Base-by-base conservation (phyloP, 139 green algal species). In the Micractinium conductrix region DNA sequence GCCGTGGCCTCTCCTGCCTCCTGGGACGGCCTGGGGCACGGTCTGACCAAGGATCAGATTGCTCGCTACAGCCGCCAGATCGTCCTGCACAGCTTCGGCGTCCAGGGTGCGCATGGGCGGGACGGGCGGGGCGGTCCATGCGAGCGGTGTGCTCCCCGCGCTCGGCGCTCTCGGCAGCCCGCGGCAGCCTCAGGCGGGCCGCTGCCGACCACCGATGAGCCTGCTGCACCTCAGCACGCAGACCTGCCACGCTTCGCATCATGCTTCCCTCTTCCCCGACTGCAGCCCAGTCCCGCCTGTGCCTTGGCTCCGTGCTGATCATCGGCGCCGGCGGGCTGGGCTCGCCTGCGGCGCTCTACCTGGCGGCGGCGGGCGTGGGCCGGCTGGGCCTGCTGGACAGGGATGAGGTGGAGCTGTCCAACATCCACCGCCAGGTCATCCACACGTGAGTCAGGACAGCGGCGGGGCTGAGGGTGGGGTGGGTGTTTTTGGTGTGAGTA, bases 311-410 rank as follows among this genome's bases (percentile, higher is more conserved):
- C 0, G 94, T 97, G 21, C 91, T 98, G 1, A 90, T 98, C 14
- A 87, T 98, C 38, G 96, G 96, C 19, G 96, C 95, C 22, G 96
- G 96, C 9, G 96, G 96, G 28, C 90, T 98, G 48, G 96, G 96
- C n/a, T 97, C 90, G 0, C 93, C 96, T 10, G 94, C 91, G 0
- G 89, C 91, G 0, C 86, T 98, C 28, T 98, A 98, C 87, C 90
- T 98, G 43, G 94, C 95, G 22, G 94, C 92, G 7, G 90, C 92
- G n/a, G 96, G 96, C 12, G 87, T 97, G 35, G 95, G 94, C 1
- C 79, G 70, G 0, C 63, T 99, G 44, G 96, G 95, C 17, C 91
- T 99, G 5, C 93, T 95, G 40, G 96, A 99, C 87, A 85, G 91
- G 42, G 96, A 99, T 73, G 79, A 70, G 0, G 96, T 99, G 22